Evolutionary conservation across 2,329 filamentous ascomycete genomes (phyloP).

Genomic region (Penicillium sp.): DNA sequence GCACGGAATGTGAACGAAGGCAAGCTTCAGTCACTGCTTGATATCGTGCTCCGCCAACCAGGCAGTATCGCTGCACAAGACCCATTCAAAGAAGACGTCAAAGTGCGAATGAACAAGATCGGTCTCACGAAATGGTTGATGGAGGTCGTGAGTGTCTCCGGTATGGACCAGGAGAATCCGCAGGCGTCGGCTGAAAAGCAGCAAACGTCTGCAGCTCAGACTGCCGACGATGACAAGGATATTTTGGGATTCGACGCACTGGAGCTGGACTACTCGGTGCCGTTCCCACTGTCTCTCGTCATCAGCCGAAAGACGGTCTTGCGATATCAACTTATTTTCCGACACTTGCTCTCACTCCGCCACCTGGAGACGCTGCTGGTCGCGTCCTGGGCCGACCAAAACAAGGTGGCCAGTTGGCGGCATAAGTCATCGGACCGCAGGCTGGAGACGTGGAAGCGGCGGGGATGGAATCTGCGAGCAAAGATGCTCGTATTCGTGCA

Average conservation of each 20-base stretch:
- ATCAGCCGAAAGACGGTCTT: conserved; percentile 96
- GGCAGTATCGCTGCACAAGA: conserved; percentile 91
- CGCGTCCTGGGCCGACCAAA: conserved; percentile 86
- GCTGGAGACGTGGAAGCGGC: conserved; percentile 88
- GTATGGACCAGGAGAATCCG: conserved; percentile 78
- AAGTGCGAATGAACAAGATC: conserved; percentile 94
- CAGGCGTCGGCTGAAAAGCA: conserved; percentile 65
- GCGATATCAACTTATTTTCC: conserved; percentile 92
- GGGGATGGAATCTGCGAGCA: conserved; percentile 85
- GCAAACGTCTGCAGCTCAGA: conserved; percentile 66
- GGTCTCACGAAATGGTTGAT: conserved; percentile 91
- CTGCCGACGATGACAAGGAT: conserved; percentile 72
- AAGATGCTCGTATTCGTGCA: conserved; percentile 97
- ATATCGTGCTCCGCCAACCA: conserved; percentile 92
- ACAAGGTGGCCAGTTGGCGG: conserved; percentile 75
- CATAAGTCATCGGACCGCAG: conserved; percentile 70
- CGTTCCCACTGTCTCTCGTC: conserved; percentile 91
- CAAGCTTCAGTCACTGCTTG: conserved; percentile 93
- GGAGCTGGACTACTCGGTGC: conserved; percentile 89
- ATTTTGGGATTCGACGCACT: conserved; percentile 88
- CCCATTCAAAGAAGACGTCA: conserved; percentile 97
- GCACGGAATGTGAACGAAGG: conserved; percentile 84
- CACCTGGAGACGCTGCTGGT: conserved; percentile 86
- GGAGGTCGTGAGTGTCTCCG: conserved; percentile 93
- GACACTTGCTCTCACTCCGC: conserved; percentile 84